These are phyloP conservation scores for Plectosphaerella plurivora DNA, from an alignment of 2,329 filamentous ascomycete genomes.

Conservation along the genomic window DNA sequence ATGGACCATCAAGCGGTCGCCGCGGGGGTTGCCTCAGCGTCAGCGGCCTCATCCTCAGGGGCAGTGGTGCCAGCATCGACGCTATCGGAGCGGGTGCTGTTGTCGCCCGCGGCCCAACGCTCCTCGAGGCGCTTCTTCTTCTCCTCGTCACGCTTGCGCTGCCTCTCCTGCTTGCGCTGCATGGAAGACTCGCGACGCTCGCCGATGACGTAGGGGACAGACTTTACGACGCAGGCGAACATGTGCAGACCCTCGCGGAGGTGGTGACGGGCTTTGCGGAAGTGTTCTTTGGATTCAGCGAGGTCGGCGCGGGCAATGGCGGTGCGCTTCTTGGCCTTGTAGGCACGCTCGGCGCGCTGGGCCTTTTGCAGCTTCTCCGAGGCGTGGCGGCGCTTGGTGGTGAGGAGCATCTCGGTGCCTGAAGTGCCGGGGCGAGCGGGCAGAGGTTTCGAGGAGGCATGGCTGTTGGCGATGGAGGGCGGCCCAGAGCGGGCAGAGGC, in stretches of 20 bases:
- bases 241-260: conserved; percentile 27
- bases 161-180: conserved; percentile 21
- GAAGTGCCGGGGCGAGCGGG: conserved; percentile 34
- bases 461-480: conserved; percentile 2
- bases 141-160: conserved; percentile 22
- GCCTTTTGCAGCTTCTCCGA: conserved; percentile 32
- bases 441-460: conserved; percentile 17
- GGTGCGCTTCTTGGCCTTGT: conserved; percentile 35
- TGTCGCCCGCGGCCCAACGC: conserved; percentile 17
- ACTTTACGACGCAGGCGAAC: conserved; percentile 22
- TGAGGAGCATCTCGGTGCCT: conserved; percentile 36
- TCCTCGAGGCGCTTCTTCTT: conserved; percentile 26
- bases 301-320: conserved; percentile 30
- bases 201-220: conserved; percentile 27
- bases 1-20: conserved; percentile 1
- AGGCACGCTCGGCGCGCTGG: conserved; percentile 33
- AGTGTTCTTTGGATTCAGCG: conserved; percentile 31
- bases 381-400: conserved; percentile 29
- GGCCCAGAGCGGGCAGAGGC: neutral
- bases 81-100: neutral
- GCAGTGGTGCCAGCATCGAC: neutral
- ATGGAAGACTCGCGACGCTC: conserved; percentile 29
- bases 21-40: neutral
- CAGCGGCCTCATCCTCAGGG: neutral
- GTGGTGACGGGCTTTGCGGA: conserved; percentile 19